These are phyloP conservation scores for Xylaria sp. DNA, from an alignment of 2,329 filamentous ascomycete species.

Conservation along the genomic window DNA sequence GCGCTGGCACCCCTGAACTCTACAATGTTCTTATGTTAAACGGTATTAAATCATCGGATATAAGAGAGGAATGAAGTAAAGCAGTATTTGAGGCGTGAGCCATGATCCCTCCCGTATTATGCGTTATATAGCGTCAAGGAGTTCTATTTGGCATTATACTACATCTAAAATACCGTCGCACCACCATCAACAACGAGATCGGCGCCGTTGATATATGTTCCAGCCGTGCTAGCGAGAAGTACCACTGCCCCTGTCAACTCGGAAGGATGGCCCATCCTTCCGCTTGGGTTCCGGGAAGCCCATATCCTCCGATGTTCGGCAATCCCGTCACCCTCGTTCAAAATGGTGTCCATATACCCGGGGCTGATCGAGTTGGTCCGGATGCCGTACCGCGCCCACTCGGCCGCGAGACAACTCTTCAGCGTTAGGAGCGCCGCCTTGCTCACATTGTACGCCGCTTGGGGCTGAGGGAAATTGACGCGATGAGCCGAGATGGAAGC, in stretches of 20 bases:
- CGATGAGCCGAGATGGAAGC: conserved; percentile 28
- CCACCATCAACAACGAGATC: conserved; percentile 27
- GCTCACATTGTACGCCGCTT: conserved; percentile 30
- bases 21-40: too few species aligned
- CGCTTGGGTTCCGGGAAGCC: conserved; percentile 14
- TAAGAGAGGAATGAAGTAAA: too few species aligned
- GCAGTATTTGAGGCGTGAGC: neutral
- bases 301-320: conserved; percentile 13
- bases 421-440: conserved; percentile 22
- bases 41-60: too few species aligned
- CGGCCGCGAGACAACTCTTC: conserved; percentile 29
- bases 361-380: conserved; percentile 27
- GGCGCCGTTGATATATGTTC: conserved; percentile 26
- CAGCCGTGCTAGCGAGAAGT: conserved; percentile 11
- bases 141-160: neutral
- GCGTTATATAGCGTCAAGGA: neutral
- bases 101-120: neutral
- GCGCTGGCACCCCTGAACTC: too few species aligned
- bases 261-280: conserved; percentile 24
- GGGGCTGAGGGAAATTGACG: conserved; percentile 28
- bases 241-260: conserved; percentile 22
- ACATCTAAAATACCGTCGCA: conserved; percentile 15
- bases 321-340: conserved; percentile 23
- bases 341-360: conserved; percentile 25
- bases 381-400: conserved; percentile 31